Evolutionary conservation across 129 eudicot species (phyloP).

Genomic region (Flaveria brownii): DNA sequence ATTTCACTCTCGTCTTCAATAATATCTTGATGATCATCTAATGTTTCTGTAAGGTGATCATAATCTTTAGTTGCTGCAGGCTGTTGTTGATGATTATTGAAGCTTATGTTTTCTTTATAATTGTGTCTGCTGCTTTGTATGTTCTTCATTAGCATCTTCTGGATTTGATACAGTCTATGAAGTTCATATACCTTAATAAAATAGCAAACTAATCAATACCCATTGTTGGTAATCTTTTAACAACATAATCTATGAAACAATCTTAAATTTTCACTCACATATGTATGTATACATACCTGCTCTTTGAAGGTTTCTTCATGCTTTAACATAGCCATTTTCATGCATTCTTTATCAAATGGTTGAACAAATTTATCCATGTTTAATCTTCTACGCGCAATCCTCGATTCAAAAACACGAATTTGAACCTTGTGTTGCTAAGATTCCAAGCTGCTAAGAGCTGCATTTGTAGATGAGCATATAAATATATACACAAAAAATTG

Average conservation of each 20-base stretch:
- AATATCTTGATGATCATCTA: conserved; percentile 29
- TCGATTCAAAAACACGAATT: neutral
- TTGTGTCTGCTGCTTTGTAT: conserved; percentile 23
- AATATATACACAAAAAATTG: conserved; percentile 18
- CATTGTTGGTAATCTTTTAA: neutral
- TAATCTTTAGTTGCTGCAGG: conserved; percentile 41
- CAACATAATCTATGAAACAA: neutral
- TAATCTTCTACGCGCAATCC: neutral
- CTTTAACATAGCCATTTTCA: conserved; percentile 97
- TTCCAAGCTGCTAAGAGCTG: conserved; percentile 15
- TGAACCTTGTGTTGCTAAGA: conserved; percentile 18
- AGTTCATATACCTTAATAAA: conserved; percentile 77
- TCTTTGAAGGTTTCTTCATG: conserved; percentile 90
- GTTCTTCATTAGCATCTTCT: conserved; percentile 78
- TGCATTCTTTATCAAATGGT: conserved; percentile 74
- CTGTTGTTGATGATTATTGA: conserved; percentile 30
- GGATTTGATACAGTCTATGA: conserved; percentile 78
- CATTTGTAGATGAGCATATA: conserved; percentile 23
- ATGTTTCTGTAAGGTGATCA: conserved; percentile 21
- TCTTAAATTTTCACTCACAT: conserved; percentile 30
- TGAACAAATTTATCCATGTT: conserved; percentile 67
- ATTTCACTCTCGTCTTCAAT: conserved; percentile 65
- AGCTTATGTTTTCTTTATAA: conserved; percentile 28
- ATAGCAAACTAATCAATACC: conserved; percentile 11
- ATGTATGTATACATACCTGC: conserved; percentile 53